Base-by-base conservation (phyloP, 805 yeast species). In the Lachancea kluyveri region DNA sequence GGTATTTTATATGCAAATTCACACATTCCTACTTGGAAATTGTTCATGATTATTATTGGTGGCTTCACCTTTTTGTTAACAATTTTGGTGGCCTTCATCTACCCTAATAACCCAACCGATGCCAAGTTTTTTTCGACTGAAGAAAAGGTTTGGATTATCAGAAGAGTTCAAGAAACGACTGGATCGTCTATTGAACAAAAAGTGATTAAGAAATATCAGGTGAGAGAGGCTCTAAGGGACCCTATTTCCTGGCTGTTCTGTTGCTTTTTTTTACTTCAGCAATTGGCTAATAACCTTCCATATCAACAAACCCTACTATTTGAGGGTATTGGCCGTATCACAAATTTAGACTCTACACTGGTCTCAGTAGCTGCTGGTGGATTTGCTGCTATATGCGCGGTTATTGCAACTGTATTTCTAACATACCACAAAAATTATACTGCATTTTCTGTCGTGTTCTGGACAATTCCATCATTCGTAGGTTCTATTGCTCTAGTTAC, bases 71-170 rank as follows among this genome's bases (percentile, higher is more conserved):
- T 74, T 14, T 16, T 67, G 13, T 37, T 64, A 21, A 49, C 65
- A 2, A 25, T 60, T 2, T 27, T 59, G 4, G 49, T 66, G 3
- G 46, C 52, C 31, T 60, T 62, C 37, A 30, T 62, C 13, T 76
- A 72, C 43, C 84, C 83, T 24, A 64, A 68, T 37, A 72, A 74
- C 47, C 82, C 82, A 10, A 50, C 76, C 0, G 63, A 59, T 38
- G 74, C 75, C 5, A 60, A 52, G 35, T 70, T 70, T 41, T 57
- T 77, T 28, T 39, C 66, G 4, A 48, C 45, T 2, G 62, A 70
- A 26, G 82, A 77, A 48, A 72, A 65, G 43, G 65, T 72, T 8
- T 65, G 70, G 67, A 54, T 68, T 36, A 70, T 71, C 40, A 46
- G 68, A 59, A 55, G 64, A 54, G 63, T 57, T 41, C 70, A 62